These are phyloP conservation scores for Vaccinium myrtillus DNA, from an alignment of 148 eudicot species.

Conservation along the genomic window DNA sequence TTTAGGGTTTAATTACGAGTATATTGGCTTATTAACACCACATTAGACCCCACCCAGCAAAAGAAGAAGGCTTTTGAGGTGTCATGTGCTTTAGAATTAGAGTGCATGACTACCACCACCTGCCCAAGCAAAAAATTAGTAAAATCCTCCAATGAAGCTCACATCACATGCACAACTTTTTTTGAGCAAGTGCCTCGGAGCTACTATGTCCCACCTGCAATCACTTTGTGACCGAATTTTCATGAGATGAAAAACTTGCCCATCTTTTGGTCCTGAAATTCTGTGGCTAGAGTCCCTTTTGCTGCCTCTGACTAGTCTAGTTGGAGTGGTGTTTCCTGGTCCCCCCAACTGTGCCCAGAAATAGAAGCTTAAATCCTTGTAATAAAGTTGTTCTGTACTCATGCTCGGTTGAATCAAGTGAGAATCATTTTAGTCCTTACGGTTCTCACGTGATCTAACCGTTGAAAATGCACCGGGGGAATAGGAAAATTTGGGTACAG, in stretches of 20 bases:
- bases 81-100: neutral
- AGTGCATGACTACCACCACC: neutral
- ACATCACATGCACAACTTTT: neutral
- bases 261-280: neutral
- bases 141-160: neutral
- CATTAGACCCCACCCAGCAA: neutral
- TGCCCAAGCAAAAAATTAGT: neutral
- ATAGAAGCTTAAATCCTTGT: neutral
- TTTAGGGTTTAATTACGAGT: neutral
- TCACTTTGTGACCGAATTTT: neutral
- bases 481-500: neutral
- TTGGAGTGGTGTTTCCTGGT: neutral
- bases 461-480: neutral
- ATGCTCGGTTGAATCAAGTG: neutral
- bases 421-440: neutral
- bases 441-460: neutral
- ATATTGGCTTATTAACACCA: neutral
- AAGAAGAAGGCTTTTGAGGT: neutral
- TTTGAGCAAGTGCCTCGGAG: neutral
- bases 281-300: neutral
- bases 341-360: neutral
- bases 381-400: neutral
- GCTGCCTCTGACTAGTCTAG: constrained; percentile 1
- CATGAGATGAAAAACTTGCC: neutral
- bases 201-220: neutral